Evolutionary conservation across 2,329 filamentous ascomycete genomes (phyloP), one percentile per base, ranked within the genome.

Genomic region (Cladosporium colombiae): DNA sequence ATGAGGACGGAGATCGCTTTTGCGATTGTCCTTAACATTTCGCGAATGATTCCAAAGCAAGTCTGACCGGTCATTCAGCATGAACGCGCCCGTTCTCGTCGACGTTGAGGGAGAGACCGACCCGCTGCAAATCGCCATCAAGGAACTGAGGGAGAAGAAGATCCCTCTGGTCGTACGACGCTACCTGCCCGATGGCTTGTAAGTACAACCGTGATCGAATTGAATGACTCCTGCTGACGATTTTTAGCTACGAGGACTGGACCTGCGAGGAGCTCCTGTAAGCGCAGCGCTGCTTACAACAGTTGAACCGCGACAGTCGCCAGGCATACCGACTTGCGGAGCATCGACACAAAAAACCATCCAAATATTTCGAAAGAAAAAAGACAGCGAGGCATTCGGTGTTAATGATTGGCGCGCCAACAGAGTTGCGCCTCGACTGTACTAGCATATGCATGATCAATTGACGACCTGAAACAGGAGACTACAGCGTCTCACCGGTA

Each of bases 81-180:
- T 97, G 89, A 98, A 98, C 79, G 95, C 95, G 66, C 95, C 95
- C 3, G 93, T 98, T 33, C 85, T 99, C 55, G 95, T 99, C 62
- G 95, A 99, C 77, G 86, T 97, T 37, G 95, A 98, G 80, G 95
- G 95, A 75, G 94, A 98, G 84, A 98, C 95, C 61, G 95, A 99
- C 82, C 95, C 95, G 53, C 84, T 99, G 65, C 93, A 97, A 80
- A 98, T 99, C 77, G 95, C 95, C 27, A 91, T 97, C 79, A 98
- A 98, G 82, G 95, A 99, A 81, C 84, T 99, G 78, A 88, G 92
- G 70, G 93, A 98, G 83, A 98, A 98, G 87, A 99, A 99, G 86
- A 97, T 99, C 64, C 95, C 95, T 27, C 81, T 99, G 68, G 95
- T 99, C 65, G 91, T 99, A 70, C 88, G 95, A 78, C 88, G 95